These are phyloP conservation scores for Spergularia azorica DNA, from an alignment of 179 eudicot genomes.

Conservation along the genomic window DNA sequence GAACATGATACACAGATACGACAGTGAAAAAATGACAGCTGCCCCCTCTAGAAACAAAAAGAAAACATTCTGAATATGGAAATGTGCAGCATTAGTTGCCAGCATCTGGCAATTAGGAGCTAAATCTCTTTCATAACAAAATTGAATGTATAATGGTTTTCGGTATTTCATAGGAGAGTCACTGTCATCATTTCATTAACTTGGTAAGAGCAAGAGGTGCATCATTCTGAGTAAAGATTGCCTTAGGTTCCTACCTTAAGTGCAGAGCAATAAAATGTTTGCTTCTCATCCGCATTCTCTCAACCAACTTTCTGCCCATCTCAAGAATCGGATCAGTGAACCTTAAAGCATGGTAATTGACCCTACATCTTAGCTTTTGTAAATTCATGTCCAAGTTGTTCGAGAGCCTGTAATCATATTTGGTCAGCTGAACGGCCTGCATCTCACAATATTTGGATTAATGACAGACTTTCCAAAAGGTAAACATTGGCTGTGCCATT, in stretches of 20 bases:
- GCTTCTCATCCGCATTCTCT: constrained; percentile 81
- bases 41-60: neutral
- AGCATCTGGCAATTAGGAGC: constrained; percentile 17
- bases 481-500: neutral
- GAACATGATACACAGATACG: neutral
- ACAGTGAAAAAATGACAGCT: constrained; percentile 6
- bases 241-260: constrained; percentile 51
- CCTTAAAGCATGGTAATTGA: constrained; percentile 75
- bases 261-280: constrained; percentile 70
- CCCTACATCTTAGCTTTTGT: constrained; percentile 84
- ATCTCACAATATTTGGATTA: constrained; percentile 15
- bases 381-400: constrained; percentile 59
- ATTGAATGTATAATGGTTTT: neutral
- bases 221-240: neutral
- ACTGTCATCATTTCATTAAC: constrained; percentile 11
- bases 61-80: neutral
- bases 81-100: neutral
- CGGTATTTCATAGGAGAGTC: neutral
- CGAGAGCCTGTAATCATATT: constrained; percentile 83
- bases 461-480: neutral
- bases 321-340: constrained; percentile 61
- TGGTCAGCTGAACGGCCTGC: constrained; percentile 89
- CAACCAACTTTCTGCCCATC: constrained; percentile 72
- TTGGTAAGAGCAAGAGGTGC: constrained; percentile 10
- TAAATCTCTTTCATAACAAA: constrained; percentile 20